Base-by-base conservation (phyloP, 2,329 filamentous ascomycete genomes). In the Trematosphaeria pertusa region DNA sequence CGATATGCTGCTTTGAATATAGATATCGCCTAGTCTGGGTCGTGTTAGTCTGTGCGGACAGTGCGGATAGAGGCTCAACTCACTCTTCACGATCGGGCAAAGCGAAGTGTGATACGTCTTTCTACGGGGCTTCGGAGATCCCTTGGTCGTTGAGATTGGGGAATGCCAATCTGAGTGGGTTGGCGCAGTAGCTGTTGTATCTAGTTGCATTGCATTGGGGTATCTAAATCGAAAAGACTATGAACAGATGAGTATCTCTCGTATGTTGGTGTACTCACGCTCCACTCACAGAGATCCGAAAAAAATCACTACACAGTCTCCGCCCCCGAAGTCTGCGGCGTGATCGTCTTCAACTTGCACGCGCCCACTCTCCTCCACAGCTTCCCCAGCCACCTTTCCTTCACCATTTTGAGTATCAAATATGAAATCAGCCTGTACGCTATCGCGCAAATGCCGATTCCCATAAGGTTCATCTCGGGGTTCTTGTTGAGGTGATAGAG, bases 401-500 rank as follows among this genome's bases (percentile, higher is more conserved):
- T 78, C 51, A 77, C 78, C 10, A 75, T 59, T 61, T 81, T 80
- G 52, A 89, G 53, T 35, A 88, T 50, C 3, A 72, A 62, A 76
- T 83, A 88, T 0, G 85, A 84, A 8, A 89, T 60, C 3, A 87
- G 22, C 7, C 88, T 75, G 69, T 91, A 91, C 5, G 81, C 75
- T 1, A 91, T 76, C 1, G 86, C 78, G 46, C 82, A 85, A 1
- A 82, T 79, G 0, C 82, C 87, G 58, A 91, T 63, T 3, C 80
- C 83, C 54, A 84, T 77, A 2, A 90, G 64, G 54, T 88, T 87
- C 43, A 82, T 74, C 10, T 79, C 75, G 0, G 84, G 81, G 57
- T 87, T 76, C 9, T 78, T 82, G 42, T 89, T 77, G 43, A 91
- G 74, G 39, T 82, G 81, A 67, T 91, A 92, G 43, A 91, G 61